Base-by-base conservation (phyloP, 1,284 basidiomycete genomes). In the Mycena citricolor region DNA sequence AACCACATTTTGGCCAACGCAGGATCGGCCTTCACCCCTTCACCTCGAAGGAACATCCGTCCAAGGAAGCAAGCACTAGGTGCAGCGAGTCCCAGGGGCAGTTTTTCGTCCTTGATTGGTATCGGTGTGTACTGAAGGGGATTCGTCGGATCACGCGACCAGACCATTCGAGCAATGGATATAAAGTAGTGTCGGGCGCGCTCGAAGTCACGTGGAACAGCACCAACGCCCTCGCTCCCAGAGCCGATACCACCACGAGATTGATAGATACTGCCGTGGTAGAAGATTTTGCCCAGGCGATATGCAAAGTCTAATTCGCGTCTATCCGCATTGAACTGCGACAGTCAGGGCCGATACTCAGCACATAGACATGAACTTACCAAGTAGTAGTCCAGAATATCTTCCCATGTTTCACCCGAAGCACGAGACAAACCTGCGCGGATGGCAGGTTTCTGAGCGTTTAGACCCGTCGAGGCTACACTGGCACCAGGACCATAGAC, bases 401-500 rank as follows among this genome's bases (percentile, higher is more conserved):
- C 94, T 48, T 88, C 84, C 81, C 90, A 93, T 2, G 89, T 94
- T 62, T 94, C 92, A 19, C 92, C 92, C 0, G 90, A 86, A 5
- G 85, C 83, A 14, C 81, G 79, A 21, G 90, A 85, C 25, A 83
- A 67, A 13, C 87, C 87, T 2, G 93, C 93, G 61, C 87, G 87
- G 50, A 97, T 86, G 8, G 89, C 85, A 14, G 90, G 79, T 37
- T 83, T 70, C 21, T 79, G 68, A 1, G 77, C 74, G 57, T 89
- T 90, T 19, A 75, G 57, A 6, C 87, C 90, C 0, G 91, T 94
- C 0, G 89, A 91, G 2, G 90, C 90, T 16, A 90, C 88, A 47
- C 90, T 93, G 3, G 95, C 91, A 38, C 94, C 93, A 11, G 90
- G 89, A 0, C 97, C 95, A 59, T 90, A 99, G 8, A 91, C 80